phyloP scores from a whole-genome alignment of 1,284 basidiomycete species.

The Tilletia caries region DNA sequence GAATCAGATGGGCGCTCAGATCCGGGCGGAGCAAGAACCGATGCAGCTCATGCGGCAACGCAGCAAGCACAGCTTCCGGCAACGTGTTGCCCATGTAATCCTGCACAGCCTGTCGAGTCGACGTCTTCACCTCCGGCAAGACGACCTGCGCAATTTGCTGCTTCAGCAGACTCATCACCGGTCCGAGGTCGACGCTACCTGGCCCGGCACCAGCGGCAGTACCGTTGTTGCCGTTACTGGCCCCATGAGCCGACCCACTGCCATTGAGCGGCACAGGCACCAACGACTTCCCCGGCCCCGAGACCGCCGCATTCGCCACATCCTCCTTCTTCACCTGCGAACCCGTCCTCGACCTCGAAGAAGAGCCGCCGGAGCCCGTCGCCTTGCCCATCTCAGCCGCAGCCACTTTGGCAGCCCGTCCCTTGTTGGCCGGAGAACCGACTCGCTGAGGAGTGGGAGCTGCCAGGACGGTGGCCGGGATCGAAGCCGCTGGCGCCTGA shows the following conservation, averaged over 20 bases:
- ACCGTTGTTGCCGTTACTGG: neutral
- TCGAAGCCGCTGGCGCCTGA: neutral
- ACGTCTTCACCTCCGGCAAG: neutral
- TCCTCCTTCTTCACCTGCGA: slow-evolving; percentile 9
- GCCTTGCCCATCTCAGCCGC: neutral
- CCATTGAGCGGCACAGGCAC: neutral
- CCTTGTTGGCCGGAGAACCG: neutral
- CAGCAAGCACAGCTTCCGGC: neutral
- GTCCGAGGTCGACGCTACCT: neutral
- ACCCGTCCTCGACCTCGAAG: neutral
- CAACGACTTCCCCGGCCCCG: no score
- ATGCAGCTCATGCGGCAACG: slow-evolving; percentile 23
- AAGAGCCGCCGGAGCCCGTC: neutral
- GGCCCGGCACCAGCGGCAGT: neutral
- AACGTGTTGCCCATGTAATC: slow-evolving; percentile 4
- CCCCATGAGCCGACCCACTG: neutral
- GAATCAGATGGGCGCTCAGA: slow-evolving; percentile 26
- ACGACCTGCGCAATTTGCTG: neutral
- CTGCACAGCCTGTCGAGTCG: neutral
- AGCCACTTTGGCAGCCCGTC: neutral
- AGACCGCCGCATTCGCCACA: neutral
- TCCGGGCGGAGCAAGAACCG: slow-evolving; percentile 25
- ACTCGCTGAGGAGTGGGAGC: neutral
- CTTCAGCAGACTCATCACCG: neutral
- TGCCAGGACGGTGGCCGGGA: neutral